These are phyloP conservation scores for Onygena corvina DNA, from an alignment of 2,329 filamentous ascomycete genomes.

Conservation along the genomic window DNA sequence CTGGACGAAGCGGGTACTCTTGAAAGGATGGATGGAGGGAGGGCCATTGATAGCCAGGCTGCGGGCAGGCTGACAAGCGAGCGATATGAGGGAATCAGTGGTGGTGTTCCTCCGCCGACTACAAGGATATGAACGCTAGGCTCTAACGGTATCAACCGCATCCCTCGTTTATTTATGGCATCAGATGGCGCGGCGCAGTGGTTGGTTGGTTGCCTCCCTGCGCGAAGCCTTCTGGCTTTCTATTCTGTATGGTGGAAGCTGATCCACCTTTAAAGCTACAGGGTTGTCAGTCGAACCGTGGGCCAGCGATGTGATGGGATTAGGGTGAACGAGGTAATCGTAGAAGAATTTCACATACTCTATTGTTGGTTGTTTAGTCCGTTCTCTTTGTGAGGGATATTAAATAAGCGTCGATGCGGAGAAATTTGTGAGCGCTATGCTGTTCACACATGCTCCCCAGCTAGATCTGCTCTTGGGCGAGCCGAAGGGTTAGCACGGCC, in stretches of 20 bases:
- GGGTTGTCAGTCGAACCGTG: slow-evolving; percentile 1
- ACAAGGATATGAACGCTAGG: not conserved
- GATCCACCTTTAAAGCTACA: not conserved
- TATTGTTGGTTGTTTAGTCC: not conserved
- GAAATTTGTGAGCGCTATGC: not conserved
- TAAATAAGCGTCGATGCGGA: not conserved
- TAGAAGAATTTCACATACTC: too few species aligned
- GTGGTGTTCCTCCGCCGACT: not conserved
- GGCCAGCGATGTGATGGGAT: not conserved
- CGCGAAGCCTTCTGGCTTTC: not conserved
- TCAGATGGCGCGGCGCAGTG: not conserved
- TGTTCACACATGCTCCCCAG: too few species aligned
- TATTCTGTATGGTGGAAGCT: not conserved
- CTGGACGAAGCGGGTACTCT: not conserved
- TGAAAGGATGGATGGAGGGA: not conserved
- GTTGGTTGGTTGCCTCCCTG: not conserved
- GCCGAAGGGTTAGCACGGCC: too few species aligned
- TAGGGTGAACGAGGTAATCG: not conserved
- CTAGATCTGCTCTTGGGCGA: not conserved
- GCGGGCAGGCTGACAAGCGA: slow-evolving; percentile 1
- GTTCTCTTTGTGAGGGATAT: slow-evolving; percentile 1
- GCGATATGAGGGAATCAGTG: not conserved
- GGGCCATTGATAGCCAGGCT: not conserved
- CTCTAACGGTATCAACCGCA: not conserved
- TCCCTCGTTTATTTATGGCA: slow-evolving; percentile 6